These are phyloP conservation scores for Coniochaeta hoffmannii DNA, from an alignment of 2,329 filamentous ascomycete genomes.

Conservation along the genomic window DNA sequence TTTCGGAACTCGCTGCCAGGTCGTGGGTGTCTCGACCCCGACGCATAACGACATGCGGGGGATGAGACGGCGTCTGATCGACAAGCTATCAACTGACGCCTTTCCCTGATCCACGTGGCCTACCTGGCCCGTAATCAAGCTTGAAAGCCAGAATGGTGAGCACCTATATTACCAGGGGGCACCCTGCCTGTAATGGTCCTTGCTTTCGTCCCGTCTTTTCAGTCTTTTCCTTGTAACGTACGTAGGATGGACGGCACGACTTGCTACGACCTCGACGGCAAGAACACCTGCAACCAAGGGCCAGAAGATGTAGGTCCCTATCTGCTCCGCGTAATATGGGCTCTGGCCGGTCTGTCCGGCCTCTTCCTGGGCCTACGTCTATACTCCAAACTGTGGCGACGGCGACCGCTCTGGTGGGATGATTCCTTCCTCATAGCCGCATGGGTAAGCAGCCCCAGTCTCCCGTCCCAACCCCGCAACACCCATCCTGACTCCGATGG, in stretches of 20 bases:
- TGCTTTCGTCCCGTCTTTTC: background rate
- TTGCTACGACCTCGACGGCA: background rate
- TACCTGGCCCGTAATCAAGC: background rate
- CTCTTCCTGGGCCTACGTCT: background rate
- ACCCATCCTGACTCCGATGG: no score
- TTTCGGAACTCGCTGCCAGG: no score
- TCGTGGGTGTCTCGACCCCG: background rate
- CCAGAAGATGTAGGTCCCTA: background rate
- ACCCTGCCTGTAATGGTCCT: background rate
- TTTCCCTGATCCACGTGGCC: background rate
- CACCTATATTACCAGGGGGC: background rate
- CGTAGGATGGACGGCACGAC: background rate
- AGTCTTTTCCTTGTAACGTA: background rate
- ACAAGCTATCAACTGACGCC: background rate
- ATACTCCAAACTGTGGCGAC: background rate
- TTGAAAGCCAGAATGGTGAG: background rate
- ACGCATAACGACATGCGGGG: background rate
- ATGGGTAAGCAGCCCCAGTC: slow-evolving; percentile 1
- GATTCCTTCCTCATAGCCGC: background rate
- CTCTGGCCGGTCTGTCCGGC: background rate
- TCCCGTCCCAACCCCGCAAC: no score
- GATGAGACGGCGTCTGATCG: background rate
- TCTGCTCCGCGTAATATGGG: background rate
- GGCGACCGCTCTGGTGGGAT: slow-evolving; percentile 1
- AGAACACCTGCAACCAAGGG: background rate